Base-by-base conservation (phyloP, 2,329 filamentous ascomycete genomes). In the Cercospora canescens region DNA sequence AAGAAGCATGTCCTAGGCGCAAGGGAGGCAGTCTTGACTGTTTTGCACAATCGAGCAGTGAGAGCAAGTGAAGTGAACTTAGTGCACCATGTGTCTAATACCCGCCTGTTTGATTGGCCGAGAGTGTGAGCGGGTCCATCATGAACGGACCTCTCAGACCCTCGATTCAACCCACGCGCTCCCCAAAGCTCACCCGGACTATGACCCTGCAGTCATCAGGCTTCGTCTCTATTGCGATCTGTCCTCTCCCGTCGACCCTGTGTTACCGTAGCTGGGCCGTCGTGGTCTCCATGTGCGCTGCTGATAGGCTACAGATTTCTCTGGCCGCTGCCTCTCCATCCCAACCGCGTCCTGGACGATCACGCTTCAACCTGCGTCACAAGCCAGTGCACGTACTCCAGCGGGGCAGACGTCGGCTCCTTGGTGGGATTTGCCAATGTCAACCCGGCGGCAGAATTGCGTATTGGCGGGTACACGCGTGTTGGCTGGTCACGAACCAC, bases 251-350 rank as follows among this genome's bases (percentile, higher is more conserved):
- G 60, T 16, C 45, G 28, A 50, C 34, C 48, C 54, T 39, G 45
- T n/a, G 61, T 59, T 41, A 66, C 32, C 60, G 14, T 54, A 37
- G 32, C 64, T 55, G 41, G 55, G 60, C 60, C 41, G 59, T 58
- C 39, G 61, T 58, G 52, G 55, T 50, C 60, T 60, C 45, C 65
- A 67, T 67, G 65, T 67, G 65, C 57, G 21, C 28, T 60, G 26
- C 56, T 67, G 65, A 67, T 63, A 67, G 65, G 65, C 65, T 56
- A 54, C 61, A 61, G 65, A 63, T 18, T 7, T 30, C 60, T 55
- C 56, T 34, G 30, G 54, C 28, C 60, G 52, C 41, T 32, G 26
- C 60, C 32, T 35, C 60, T 35, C 57, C 48, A 18, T 57, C 60
- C 41, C 60, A 60, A 66, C 64, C 21, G 54, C 30, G 37, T 55